Percentiles rank a stretch among this genome's conserved stretches.
Evolutionary conservation across 129 eudicot species (phyloP).

Genomic region (Daucus carota): DNA sequence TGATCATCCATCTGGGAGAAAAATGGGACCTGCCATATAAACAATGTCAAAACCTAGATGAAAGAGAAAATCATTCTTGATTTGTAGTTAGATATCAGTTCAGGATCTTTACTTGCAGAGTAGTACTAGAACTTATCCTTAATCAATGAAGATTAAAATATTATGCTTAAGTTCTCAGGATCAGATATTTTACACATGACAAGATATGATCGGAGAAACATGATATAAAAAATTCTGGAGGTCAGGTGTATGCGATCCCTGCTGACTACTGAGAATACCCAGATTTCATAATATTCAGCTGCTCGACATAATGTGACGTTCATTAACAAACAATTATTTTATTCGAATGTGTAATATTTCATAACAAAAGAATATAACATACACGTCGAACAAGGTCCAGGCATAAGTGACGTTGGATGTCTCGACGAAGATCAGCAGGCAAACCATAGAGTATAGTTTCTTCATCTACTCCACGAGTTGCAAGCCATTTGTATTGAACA

Average conservation of each 20-base stretch:
- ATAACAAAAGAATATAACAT: conserved; percentile 16
- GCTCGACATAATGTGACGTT: neutral
- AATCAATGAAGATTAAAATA: neutral
- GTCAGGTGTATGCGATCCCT: neutral
- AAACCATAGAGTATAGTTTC: conserved; percentile 66
- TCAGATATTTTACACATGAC: neutral
- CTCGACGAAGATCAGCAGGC: conserved; percentile 87
- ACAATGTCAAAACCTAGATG: neutral
- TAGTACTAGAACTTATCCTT: neutral
- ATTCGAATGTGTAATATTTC: neutral
- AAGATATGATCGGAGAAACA: neutral
- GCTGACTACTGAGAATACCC: neutral
- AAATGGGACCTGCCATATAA: conserved; percentile 62
- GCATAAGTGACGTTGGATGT: conserved; percentile 90
- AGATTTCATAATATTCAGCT: neutral
- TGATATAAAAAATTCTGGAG: neutral
- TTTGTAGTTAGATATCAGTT: neutral
- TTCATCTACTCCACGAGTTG: conserved; percentile 94
- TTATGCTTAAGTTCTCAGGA: neutral
- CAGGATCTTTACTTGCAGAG: neutral
- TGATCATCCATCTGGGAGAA: conserved; percentile 99
- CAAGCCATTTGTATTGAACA: conserved; percentile 93
- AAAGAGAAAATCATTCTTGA: neutral
- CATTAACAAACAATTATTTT: neutral
- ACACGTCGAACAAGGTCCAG: conserved; percentile 93